Percentiles rank a stretch among this genome's conserved stretches.
phyloP scores from a whole-genome alignment of 495 filamentous ascomycete genomes.

The Penicillium fimorum region DNA sequence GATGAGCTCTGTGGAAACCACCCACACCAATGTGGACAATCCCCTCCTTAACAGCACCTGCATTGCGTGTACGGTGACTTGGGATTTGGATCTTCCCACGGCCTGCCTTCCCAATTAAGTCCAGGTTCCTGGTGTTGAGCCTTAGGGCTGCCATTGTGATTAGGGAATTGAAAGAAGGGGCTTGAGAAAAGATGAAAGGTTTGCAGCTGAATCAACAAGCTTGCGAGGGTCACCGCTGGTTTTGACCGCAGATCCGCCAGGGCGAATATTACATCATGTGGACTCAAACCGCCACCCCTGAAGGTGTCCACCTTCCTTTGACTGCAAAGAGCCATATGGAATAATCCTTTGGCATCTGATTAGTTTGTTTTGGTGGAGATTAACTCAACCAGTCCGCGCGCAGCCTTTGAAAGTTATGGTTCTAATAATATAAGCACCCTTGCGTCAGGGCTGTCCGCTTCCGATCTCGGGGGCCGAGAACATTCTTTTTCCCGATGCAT shows the following conservation, averaged over 20 bases:
- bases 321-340: background rate
- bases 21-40: constrained; percentile 51
- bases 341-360: background rate
- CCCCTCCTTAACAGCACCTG: constrained; percentile 44
- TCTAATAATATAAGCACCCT: background rate
- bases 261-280: constrained; percentile 21
- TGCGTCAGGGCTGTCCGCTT: constrained; percentile 2
- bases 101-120: constrained; percentile 34
- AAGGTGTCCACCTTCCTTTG: background rate
- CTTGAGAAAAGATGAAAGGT: background rate
- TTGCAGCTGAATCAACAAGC: background rate
- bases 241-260: constrained; percentile 20
- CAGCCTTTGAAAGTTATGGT: background rate
- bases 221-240: constrained; percentile 14
- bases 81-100: constrained; percentile 33
- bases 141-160: constrained; percentile 41
- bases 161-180: constrained; percentile 6
- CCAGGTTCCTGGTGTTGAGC: constrained; percentile 40
- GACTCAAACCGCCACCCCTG: constrained; percentile 4
- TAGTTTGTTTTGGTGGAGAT: background rate
- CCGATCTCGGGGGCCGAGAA: constrained; percentile 5
- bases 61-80: constrained; percentile 33
- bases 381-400: background rate
- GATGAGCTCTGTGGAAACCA: constrained; percentile 50
- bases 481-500: background rate